Percentiles rank a stretch among this genome's conserved stretches.
These are phyloP conservation scores for Boechera retrofracta DNA, from an alignment of 345 rosid species.

Conservation along the genomic window DNA sequence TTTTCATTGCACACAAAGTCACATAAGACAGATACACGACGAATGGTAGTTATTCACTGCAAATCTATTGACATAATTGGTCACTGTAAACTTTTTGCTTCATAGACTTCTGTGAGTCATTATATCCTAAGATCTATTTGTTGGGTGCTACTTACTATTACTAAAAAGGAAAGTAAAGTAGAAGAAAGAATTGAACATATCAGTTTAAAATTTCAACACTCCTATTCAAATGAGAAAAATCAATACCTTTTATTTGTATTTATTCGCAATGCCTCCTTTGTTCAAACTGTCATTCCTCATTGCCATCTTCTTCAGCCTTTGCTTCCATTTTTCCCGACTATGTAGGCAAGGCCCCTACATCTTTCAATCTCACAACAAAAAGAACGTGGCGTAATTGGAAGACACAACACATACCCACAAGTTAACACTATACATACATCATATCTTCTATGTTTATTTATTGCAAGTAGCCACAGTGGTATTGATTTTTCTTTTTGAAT, in stretches of 20 bases:
- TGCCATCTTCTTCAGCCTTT: constrained; percentile 28
- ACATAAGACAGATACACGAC: constrained; percentile 47
- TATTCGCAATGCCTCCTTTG: constrained; percentile 49
- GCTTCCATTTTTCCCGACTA: constrained; percentile 18
- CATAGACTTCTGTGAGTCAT: constrained; percentile 43
- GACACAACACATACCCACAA: constrained; percentile 28
- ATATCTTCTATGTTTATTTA: constrained; percentile 29
- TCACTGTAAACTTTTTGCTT: constrained; percentile 41
- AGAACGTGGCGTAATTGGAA: constrained; percentile 9
- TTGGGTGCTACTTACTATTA: constrained; percentile 39
- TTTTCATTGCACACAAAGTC: constrained; percentile 40
- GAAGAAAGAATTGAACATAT: constrained; percentile 44
- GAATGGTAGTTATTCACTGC: constrained; percentile 46
- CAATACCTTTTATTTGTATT: constrained; percentile 24
- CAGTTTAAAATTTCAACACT: constrained; percentile 29
- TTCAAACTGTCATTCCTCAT: constrained; percentile 56
- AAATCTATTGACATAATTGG: constrained; percentile 46
- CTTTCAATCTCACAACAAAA: constrained; percentile 29
- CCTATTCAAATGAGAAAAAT: constrained; percentile 32
- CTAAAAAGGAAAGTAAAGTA: constrained; percentile 26
- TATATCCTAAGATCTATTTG: constrained; percentile 46
- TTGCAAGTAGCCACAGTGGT: constrained; percentile 30
- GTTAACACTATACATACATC: constrained; percentile 25
- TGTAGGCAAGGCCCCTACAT: constrained; percentile 54
- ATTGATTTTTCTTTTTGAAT: constrained; percentile 8